These are phyloP conservation scores for Citrus inodora DNA, from an alignment of 345 rosid genomes.

Conservation along the genomic window DNA sequence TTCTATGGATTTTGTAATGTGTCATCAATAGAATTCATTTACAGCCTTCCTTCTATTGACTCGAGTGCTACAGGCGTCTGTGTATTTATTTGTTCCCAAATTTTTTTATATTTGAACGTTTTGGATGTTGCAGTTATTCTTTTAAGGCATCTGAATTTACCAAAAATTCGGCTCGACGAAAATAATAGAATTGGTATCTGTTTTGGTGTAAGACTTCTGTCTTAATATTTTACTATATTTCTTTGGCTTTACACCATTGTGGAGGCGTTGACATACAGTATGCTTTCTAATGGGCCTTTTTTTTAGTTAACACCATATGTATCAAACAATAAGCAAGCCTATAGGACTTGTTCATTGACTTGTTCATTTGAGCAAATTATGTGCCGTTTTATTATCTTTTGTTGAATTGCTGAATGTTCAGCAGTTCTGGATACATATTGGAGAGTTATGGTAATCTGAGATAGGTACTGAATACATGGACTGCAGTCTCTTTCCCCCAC, in stretches of 20 bases:
- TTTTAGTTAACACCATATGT: neutral
- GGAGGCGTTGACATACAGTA: too few relatives aligned
- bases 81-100: neutral
- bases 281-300: too few relatives aligned
- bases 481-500: neutral
- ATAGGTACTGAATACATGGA: neutral
- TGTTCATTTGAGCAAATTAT: too few relatives aligned
- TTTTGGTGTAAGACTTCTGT: too few relatives aligned
- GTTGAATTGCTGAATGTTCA: neutral
- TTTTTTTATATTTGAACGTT: neutral
- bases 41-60: neutral
- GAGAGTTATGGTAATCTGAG: neutral
- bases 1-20: neutral
- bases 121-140: too few relatives aligned
- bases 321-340: neutral
- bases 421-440: neutral
- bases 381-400: neutral
- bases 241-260: too few relatives aligned
- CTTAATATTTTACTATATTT: too few relatives aligned
- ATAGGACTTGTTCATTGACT: neutral
- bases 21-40: neutral
- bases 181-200: too few relatives aligned
- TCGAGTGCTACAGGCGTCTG: neutral
- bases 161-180: neutral
- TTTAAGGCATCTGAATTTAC: too few relatives aligned